A percentile compares a stretch with the other conserved stretches of the same genome.
Conservation (phyloP, 2,329 filamentous ascomycete genomes). For the Xylaria sp. region DNA sequence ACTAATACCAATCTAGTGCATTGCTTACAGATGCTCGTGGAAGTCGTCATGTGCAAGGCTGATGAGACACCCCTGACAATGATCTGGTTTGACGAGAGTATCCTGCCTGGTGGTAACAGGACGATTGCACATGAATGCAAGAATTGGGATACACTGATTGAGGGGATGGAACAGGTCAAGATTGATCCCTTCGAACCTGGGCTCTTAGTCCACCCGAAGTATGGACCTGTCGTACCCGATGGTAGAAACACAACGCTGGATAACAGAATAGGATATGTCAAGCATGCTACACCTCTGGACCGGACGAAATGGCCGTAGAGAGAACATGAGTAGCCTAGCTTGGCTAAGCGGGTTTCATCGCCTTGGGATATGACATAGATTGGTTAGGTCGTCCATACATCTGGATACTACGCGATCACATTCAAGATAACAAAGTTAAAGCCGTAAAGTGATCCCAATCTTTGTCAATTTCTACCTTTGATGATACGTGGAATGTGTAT, state of each 20-base stretch:
- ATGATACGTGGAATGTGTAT: no score
- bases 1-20: constrained; percentile 35
- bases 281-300: constrained; percentile 37
- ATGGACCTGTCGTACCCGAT: constrained; percentile 40
- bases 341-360: background rate
- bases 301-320: constrained; percentile 34
- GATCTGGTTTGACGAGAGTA: constrained; percentile 44
- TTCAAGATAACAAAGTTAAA: background rate
- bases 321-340: background rate
- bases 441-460: background rate
- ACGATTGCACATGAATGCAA: constrained; percentile 43
- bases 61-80: constrained; percentile 44
- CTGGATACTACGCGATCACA: background rate
- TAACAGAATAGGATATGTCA: constrained; percentile 41
- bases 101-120: constrained; percentile 42
- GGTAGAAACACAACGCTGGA: constrained; percentile 38
- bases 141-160: constrained; percentile 40
- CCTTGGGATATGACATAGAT: background rate
- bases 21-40: constrained; percentile 43
- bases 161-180: constrained; percentile 42
- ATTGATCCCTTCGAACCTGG: constrained; percentile 43
- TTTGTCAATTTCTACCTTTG: background rate
- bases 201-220: constrained; percentile 42
- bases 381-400: background rate
- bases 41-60: constrained; percentile 43